Evolutionary conservation across 768 basidiomycete genomes (phyloP), one percentile per base, ranked within the genome.

Genomic region (Cytidiella melzeri): DNA sequence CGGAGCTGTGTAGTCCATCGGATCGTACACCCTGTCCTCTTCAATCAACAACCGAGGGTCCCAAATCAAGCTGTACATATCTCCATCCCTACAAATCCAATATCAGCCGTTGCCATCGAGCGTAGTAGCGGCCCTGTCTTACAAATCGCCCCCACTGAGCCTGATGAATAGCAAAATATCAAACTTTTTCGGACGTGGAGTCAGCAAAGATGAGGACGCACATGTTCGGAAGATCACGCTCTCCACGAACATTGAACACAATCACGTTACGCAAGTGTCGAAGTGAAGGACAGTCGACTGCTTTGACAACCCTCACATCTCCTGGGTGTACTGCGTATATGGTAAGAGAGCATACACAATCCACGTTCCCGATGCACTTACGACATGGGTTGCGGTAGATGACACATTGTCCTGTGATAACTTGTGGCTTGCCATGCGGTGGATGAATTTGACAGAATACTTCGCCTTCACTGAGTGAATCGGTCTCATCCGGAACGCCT

Each of bases 361-460:
- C n/a, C n/a, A n/a, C n/a, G n/a, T 15, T 6, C 6, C 7, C n/a
- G 5, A 19, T 36, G 4, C 12, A 23, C 47, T 53, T 13, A 53
- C 52, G 21, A 20, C 52, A 53, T 9, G 52, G 47, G 43, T 53
- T 53, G 2, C 52, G 40, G 21, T 53, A 53, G 7, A 44, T 48
- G 10, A 47, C 48, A 41, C 52, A 53, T 26, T 15, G 21, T 1
- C 47, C 52, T 9, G 20, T 10, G 11, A 53, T 38, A 28, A 43
- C 23, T 23, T 27, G 25, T 15, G 52, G 36, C 5, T 42, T 25
- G 3, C 28, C 26, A 25, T 19, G 10, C 4, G 52, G 41, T 1
- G 52, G 41, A 4, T 53, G 46, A 11, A 48, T 48, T 34, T 53
- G 52, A 23, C 52, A 53, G 42, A 53, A 53, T 5, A 53, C 25